Conservation (phyloP, 2,329 filamentous ascomycete genomes). For the Rhexocercosporidium sp. region DNA sequence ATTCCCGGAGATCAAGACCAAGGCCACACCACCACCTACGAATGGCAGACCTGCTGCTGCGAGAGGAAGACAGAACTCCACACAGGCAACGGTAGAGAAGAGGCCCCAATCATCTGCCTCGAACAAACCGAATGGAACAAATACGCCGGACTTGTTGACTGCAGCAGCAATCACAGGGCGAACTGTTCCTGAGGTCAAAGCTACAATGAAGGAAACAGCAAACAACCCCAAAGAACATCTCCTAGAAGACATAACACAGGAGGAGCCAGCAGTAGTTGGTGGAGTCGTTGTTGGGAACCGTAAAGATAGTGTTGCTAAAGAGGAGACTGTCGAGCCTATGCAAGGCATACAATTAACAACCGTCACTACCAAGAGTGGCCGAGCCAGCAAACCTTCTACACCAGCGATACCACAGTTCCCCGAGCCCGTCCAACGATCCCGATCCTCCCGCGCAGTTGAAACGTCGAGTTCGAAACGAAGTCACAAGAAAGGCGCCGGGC, state of each 20-base stretch:
- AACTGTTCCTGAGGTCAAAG: slow-evolving; percentile 54
- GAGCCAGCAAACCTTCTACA: slow-evolving; percentile 70
- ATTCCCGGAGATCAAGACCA: slow-evolving; percentile 66
- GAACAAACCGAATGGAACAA: slow-evolving; percentile 63
- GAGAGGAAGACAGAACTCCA: slow-evolving; percentile 77
- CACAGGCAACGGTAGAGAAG: slow-evolving; percentile 63
- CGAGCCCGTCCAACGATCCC: slow-evolving; percentile 54
- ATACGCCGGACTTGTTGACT: slow-evolving; percentile 41
- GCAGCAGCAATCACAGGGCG: slow-evolving; percentile 41
- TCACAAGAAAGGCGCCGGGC: slow-evolving; percentile 61
- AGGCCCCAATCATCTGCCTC: slow-evolving; percentile 65
- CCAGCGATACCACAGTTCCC: slow-evolving; percentile 65
- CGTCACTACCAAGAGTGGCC: slow-evolving; percentile 63
- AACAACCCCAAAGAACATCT: slow-evolving; percentile 41
- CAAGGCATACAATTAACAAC: slow-evolving; percentile 44
- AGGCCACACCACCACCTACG: slow-evolving; percentile 64
- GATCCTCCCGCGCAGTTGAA: slow-evolving; percentile 53
- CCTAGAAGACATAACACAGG: slow-evolving; percentile 42
- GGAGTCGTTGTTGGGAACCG: slow-evolving; percentile 45
- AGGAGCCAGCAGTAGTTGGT: slow-evolving; percentile 39
- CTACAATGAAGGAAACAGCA: slow-evolving; percentile 56
- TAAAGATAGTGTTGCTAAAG: slow-evolving; percentile 53
- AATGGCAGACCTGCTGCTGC: slow-evolving; percentile 67
- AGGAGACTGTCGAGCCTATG: slow-evolving; percentile 49
- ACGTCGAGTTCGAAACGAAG: slow-evolving; percentile 53